Evolutionary conservation across 768 basidiomycete species (phyloP), one percentile per base, ranked within the genome.

Genomic region (Leccinum disarticulatum): DNA sequence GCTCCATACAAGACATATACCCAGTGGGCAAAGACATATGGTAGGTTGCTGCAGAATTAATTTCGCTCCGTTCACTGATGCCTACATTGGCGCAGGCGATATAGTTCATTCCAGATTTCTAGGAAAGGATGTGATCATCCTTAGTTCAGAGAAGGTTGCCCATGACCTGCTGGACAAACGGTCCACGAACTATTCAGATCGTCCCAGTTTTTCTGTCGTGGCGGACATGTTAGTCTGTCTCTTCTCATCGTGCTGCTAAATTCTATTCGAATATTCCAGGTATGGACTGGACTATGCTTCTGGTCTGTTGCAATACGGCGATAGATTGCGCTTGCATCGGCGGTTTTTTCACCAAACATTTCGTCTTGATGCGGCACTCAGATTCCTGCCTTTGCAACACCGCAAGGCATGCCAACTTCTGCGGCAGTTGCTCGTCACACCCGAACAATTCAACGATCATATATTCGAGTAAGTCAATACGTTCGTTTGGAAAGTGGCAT

Each of bases 81-180:
- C 28, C 22, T 6, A 61, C 14, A 9, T 19, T 14, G 36, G 36
- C 17, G 4, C 35, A 79, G 76, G 79, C 2, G 67, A 78, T 85
- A 9, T 85, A 9, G 76, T 85, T 31, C 79, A 79, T 19, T 78
- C 82, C 51, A 73, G 74, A 15, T 70, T 80, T n/a, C 77, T 80
- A 61, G 22, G 81, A 57, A 72, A 74, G 15, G 70, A 68, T n/a
- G 73, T 77, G 22, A 68, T 84, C 47, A 67, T 83, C 47, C 65
- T 84, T 43, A 83, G 80, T 66, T 74, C 74, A 10, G 70, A 69
- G 30, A 76, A 77, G 59, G 74, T 71, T n/a, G 78, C 74, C 1
- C 61, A 68, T 22, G 81, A 81, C 51, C 73, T 85, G 11, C 71
- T 85, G 38, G 81, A 82, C 36, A 66, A 70, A 35, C 76, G 79